Evolutionary conservation across 176 grass and related monocot genomes (phyloP), one percentile per base, ranked within the genome.

Genomic region (Phragmites australis): DNA sequence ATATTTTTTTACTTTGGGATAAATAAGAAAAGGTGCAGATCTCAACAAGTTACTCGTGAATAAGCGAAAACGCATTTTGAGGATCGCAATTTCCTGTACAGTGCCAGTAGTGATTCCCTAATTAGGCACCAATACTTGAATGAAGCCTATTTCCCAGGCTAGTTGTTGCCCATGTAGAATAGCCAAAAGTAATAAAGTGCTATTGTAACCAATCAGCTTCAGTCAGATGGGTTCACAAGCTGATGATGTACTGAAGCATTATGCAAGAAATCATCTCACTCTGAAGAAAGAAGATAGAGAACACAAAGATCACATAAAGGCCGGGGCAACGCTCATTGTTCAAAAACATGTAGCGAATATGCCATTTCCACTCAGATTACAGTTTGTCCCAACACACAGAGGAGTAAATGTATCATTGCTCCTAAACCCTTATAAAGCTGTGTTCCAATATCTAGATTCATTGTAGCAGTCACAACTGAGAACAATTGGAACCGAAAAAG

Each of bases 391-490:
- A 42, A 34, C 30, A 79, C 53, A 29, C 63, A 83, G 15, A 27
- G 21, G 56, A 64, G 50, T 60, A 26, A 60, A 55, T 7, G 4
- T 51, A 59, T 4, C 42, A 21, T 43, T 76, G 37, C 37, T 64
- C 8, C 34, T 83, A 34, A 61, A 69, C 53, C 17, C 53, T 40
- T 26, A 19, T 21, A 75, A 59, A 80, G 55, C 45, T 49, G 70
- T 26, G 37, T 53, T 84, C 69, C 64, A 47, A 58, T 26, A 69
- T 78, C 43, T 84, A 74, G 65, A 76, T 19, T 31, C 30, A 51
- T 15, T 44, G 14, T 49, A 68, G 51, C 43, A 62, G 52, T 69
- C 74, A 72, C 72, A 71, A 55, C 45, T 56, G 48, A 18, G 43
- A 65, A 32, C 4, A 76, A 70, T 29, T 58, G 30, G n/a, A 76